phyloP scores from a whole-genome alignment of 2,329 filamentous ascomycete species.

The Aspergillus sclerotialis region DNA sequence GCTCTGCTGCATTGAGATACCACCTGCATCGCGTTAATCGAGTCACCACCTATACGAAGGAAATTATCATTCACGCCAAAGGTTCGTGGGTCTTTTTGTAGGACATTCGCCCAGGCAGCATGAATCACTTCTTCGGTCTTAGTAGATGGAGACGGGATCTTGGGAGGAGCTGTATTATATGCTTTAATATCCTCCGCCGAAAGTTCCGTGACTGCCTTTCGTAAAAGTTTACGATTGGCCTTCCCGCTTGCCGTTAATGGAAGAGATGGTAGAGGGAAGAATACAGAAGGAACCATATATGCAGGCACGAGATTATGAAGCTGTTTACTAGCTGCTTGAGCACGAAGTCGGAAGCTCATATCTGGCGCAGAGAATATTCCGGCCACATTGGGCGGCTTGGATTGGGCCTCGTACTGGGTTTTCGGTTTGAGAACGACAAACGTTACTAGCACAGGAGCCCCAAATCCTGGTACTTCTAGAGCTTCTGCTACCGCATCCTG shows the following conservation, averaged over 20 bases:
- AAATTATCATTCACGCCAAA: neutral
- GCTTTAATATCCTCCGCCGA: neutral
- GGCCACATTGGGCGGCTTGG: neutral
- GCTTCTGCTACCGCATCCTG: neutral
- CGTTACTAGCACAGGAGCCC: neutral
- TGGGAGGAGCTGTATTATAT: neutral
- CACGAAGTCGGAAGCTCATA: neutral
- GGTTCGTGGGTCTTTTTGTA: neutral
- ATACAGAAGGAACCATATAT: neutral
- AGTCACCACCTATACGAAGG: neutral
- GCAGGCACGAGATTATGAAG: neutral
- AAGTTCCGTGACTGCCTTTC: neutral
- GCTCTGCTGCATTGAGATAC: slow-evolving; percentile 8
- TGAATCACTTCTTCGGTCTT: neutral
- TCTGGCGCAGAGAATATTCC: neutral
- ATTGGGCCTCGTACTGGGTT: neutral
- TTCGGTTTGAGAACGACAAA: neutral
- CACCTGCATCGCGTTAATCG: neutral
- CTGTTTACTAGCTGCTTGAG: neutral
- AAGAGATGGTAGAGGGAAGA: neutral
- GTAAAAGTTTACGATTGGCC: neutral
- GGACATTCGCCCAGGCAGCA: neutral
- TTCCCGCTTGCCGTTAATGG: neutral
- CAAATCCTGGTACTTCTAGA: neutral
- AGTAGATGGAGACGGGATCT: neutral